Conservation (phyloP, 2,329 filamentous ascomycete genomes). For the Botryotinia convoluta region DNA sequence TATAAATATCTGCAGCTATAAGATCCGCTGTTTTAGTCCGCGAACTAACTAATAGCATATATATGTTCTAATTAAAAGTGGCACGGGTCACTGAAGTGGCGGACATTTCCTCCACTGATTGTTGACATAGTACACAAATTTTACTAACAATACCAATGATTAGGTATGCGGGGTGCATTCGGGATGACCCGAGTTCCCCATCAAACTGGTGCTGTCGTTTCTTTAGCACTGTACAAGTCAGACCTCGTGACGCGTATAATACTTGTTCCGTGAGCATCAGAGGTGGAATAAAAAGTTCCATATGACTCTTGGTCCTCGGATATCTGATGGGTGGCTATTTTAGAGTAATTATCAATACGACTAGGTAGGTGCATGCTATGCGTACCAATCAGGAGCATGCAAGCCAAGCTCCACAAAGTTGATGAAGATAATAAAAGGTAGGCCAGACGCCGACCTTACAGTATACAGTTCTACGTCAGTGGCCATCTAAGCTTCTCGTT, state of each 20-base stretch:
- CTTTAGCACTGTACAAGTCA: background rate
- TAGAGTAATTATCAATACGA: background rate
- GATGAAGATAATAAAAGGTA: background rate
- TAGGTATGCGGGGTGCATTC: conserved; percentile 1
- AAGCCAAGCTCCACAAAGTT: background rate
- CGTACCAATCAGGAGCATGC: conserved; percentile 1
- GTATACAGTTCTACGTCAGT: background rate
- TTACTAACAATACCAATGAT: background rate
- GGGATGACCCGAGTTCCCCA: background rate
- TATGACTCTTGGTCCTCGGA: background rate
- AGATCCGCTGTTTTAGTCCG: background rate
- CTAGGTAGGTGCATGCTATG: background rate
- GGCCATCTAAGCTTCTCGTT: background rate
- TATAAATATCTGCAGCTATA: background rate
- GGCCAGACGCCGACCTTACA: background rate
- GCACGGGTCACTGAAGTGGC: background rate
- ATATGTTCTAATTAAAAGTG: background rate
- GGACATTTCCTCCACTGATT: background rate
- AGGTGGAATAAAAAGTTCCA: conserved; percentile 3
- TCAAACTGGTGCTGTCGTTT: background rate
- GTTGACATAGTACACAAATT: background rate
- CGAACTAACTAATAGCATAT: background rate
- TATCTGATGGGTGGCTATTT: background rate
- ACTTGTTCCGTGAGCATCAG: background rate
- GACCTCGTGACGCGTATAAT: background rate